These are phyloP conservation scores for Hygrocybe coccinea DNA, from an alignment of 768 basidiomycete species.

Conservation along the genomic window DNA sequence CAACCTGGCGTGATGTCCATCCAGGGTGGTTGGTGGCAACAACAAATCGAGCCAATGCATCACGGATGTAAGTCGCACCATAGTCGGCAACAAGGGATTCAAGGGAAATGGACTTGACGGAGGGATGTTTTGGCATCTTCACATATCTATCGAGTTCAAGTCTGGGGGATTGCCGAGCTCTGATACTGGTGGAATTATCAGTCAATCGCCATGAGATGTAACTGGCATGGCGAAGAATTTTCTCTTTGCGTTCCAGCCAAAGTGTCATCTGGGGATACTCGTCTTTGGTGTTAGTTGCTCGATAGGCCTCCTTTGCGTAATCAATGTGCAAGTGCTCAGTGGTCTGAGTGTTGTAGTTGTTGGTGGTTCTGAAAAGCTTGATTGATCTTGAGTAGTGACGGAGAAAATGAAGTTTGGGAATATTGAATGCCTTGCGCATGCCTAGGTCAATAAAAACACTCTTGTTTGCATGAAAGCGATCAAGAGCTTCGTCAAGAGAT, in stretches of 20 bases:
- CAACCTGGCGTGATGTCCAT: conserved; percentile 13
- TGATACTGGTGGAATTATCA: neutral
- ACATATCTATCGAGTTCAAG: neutral
- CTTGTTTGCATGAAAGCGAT: conserved; percentile 26
- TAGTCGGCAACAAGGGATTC: conserved; percentile 17
- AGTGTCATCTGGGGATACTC: conserved; percentile 36
- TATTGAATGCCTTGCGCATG: conserved; percentile 5
- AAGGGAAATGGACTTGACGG: conserved; percentile 21
- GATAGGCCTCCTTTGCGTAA: conserved; percentile 29
- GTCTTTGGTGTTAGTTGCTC: conserved; percentile 23
- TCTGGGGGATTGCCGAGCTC: neutral
- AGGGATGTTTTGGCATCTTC: conserved; percentile 16
- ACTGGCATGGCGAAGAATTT: conserved; percentile 21
- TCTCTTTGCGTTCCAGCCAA: conserved; percentile 35
- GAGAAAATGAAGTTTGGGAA: conserved; percentile 9
- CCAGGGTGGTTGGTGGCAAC: conserved; percentile 16
- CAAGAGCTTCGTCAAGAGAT: conserved; percentile 19
- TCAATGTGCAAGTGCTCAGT: conserved; percentile 9
- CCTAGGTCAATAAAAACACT: conserved; percentile 25
- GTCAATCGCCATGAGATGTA: conserved; percentile 24
- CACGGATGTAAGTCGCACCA: conserved; percentile 22
- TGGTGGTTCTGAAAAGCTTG: conserved; percentile 10
- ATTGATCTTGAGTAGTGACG: conserved; percentile 4
- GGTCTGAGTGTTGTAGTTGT: conserved; percentile 13
- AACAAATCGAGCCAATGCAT: conserved; percentile 28